Evolutionary conservation across 176 grass and related monocot species (phyloP).

Genomic region (Oryza punctata): DNA sequence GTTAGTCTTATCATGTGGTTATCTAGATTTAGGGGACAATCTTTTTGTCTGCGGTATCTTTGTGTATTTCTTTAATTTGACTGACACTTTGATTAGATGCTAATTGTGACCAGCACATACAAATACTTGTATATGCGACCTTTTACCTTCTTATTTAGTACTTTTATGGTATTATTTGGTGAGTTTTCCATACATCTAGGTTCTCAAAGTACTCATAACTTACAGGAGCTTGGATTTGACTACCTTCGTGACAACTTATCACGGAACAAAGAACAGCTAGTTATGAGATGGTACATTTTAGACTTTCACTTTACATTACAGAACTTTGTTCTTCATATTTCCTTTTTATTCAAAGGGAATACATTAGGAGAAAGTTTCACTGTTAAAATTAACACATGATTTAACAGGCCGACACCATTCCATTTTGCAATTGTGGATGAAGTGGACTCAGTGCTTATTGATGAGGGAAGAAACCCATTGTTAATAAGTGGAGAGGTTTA

Average conservation of each 20-base stretch:
- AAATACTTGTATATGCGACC: conserved; percentile 1
- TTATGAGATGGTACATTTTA: conserved; percentile 91
- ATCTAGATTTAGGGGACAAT: conserved; percentile 4
- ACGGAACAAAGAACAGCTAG: conserved; percentile 69
- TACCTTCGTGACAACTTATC: conserved; percentile 92
- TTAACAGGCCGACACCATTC: conserved; percentile 85
- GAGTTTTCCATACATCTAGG: conserved; percentile 18
- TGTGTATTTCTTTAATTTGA: conserved; percentile 3
- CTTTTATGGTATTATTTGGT: neutral
- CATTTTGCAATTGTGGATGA: conserved; percentile 97
- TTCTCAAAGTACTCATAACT: conserved; percentile 38
- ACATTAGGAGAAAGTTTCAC: neutral
- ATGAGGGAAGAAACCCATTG: conserved; percentile 95
- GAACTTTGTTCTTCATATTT: conserved; percentile 2
- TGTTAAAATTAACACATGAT: conserved; percentile 7
- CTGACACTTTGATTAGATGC: neutral
- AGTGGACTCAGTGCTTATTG: conserved; percentile 95
- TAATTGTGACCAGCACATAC: neutral
- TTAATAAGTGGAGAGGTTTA: conserved; percentile 95
- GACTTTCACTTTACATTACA: conserved; percentile 19
- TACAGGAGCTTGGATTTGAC: conserved; percentile 97
- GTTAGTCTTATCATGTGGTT: conserved; percentile 11
- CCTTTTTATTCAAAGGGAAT: neutral
- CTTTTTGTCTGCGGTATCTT: conserved; percentile 17
- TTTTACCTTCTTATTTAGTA: conserved; percentile 20